Evolutionary conservation across 495 filamentous ascomycete species (phyloP).

Genomic region (Achaetomiella virescens): DNA sequence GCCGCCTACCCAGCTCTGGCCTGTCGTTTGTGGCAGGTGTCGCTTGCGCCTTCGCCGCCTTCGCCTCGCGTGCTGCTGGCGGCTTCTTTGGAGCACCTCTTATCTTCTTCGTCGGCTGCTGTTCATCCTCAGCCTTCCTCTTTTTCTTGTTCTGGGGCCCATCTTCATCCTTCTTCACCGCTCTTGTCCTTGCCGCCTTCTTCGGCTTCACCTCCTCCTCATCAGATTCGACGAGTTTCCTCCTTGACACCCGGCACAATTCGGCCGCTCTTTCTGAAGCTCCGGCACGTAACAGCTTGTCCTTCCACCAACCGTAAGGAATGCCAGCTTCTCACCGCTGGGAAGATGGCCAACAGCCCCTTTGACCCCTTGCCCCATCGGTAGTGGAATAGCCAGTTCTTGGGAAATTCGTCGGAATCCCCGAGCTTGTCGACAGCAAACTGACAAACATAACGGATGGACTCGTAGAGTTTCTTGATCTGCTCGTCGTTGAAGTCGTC

Average conservation of each 20-base stretch:
- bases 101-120: slow-evolving; percentile 26
- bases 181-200: slow-evolving; percentile 23
- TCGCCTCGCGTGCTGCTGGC: neutral
- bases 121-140: slow-evolving; percentile 7
- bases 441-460: slow-evolving; percentile 71
- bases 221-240: slow-evolving; percentile 24
- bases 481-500: slow-evolving; percentile 71
- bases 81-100: slow-evolving; percentile 7
- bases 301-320: slow-evolving; percentile 78
- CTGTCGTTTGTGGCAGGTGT: slow-evolving; percentile 1
- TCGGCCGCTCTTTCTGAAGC: slow-evolving; percentile 64
- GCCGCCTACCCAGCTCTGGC: slow-evolving; percentile 23
- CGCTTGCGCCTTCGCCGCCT: slow-evolving; percentile 10
- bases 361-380: slow-evolving; percentile 90
- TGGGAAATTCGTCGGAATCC: slow-evolving; percentile 76
- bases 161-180: slow-evolving; percentile 4
- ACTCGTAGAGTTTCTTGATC: slow-evolving; percentile 62
- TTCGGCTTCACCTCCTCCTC: slow-evolving; percentile 23
- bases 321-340: slow-evolving; percentile 76
- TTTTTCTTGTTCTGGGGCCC: slow-evolving; percentile 8
- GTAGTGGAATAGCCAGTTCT: slow-evolving; percentile 87
- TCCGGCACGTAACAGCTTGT: slow-evolving; percentile 82
- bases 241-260: slow-evolving; percentile 31
- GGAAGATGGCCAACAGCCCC: slow-evolving; percentile 56
- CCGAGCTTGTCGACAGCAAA: slow-evolving; percentile 72